Conservation (phyloP, 208 protist genomes). For the Crithidia mellificae region DNA sequence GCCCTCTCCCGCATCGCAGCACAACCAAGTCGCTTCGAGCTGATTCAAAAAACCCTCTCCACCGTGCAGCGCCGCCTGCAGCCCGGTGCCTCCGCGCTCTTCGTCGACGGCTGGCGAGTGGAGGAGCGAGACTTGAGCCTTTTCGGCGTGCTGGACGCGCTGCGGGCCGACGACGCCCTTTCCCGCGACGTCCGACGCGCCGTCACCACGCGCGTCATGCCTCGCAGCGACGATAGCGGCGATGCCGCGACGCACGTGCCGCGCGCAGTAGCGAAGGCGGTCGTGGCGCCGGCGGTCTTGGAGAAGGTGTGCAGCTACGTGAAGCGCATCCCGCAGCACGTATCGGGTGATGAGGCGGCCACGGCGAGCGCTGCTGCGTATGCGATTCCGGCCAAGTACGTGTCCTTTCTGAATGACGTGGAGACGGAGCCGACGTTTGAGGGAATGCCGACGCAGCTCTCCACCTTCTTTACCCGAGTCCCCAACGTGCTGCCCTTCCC, state of each 20-base stretch:
- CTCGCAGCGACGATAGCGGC: neutral
- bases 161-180: slow-evolving; percentile 43
- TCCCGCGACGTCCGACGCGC: slow-evolving; percentile 4
- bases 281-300: slow-evolving; percentile 9
- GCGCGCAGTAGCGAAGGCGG: too few relatives aligned
- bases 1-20: slow-evolving; percentile 40
- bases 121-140: slow-evolving; percentile 36
- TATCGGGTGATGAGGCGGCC: neutral
- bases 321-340: slow-evolving; percentile 10
- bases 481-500: slow-evolving; percentile 15
- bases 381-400: slow-evolving; percentile 17
- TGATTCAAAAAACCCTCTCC: slow-evolving; percentile 24
- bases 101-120: slow-evolving; percentile 56
- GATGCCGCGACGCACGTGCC: too few relatives aligned
- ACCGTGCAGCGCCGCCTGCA: slow-evolving; percentile 16
- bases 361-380: slow-evolving; percentile 1
- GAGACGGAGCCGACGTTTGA: slow-evolving; percentile 33
- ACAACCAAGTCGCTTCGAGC: slow-evolving; percentile 15
- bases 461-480: slow-evolving; percentile 4
- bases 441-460: slow-evolving; percentile 18
- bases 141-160: slow-evolving; percentile 49
- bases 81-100: slow-evolving; percentile 32
- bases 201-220: slow-evolving; percentile 4
- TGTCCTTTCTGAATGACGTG: slow-evolving; percentile 43
- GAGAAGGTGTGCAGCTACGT: slow-evolving; percentile 16